These are phyloP conservation scores for Apiospora sp. DNA, from an alignment of 2,329 filamentous ascomycete species.

Conservation along the genomic window DNA sequence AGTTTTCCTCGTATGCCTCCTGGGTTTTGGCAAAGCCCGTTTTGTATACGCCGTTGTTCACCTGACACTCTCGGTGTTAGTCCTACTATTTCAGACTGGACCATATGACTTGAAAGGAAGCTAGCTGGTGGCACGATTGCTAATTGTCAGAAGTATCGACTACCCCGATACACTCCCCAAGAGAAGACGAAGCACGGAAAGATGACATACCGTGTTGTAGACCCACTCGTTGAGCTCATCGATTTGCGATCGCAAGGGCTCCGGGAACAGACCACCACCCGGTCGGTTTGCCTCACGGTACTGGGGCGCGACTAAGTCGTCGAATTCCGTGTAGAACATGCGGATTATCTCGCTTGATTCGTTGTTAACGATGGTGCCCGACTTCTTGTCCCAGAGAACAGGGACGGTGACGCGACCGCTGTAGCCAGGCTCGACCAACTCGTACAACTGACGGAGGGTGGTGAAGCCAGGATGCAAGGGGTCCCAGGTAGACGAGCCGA, in stretches of 20 bases:
- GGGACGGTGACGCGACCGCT: slow-evolving; percentile 77
- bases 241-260: slow-evolving; percentile 60
- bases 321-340: slow-evolving; percentile 81
- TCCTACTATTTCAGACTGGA: background rate
- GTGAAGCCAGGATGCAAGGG: slow-evolving; percentile 68
- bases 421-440: slow-evolving; percentile 71
- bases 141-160: background rate
- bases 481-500: slow-evolving; percentile 60
- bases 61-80: background rate
- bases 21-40: slow-evolving; percentile 73
- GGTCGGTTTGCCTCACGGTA: slow-evolving; percentile 59
- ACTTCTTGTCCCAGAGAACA: slow-evolving; percentile 74
- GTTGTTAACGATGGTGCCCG: slow-evolving; percentile 79
- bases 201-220: slow-evolving; percentile 53
- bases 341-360: slow-evolving; percentile 86
- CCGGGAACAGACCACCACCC: slow-evolving; percentile 65
- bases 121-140: background rate
- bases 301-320: slow-evolving; percentile 62
- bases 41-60: slow-evolving; percentile 59
- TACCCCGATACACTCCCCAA: background rate
- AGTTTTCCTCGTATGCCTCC: slow-evolving; percentile 69
- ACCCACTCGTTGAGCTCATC: slow-evolving; percentile 74
- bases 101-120: background rate
- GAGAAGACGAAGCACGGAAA: too few relatives aligned
- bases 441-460: slow-evolving; percentile 75